Evolutionary conservation across 2,329 filamentous ascomycete genomes (phyloP).

Genomic region (Emmonsiellopsis sp.): DNA sequence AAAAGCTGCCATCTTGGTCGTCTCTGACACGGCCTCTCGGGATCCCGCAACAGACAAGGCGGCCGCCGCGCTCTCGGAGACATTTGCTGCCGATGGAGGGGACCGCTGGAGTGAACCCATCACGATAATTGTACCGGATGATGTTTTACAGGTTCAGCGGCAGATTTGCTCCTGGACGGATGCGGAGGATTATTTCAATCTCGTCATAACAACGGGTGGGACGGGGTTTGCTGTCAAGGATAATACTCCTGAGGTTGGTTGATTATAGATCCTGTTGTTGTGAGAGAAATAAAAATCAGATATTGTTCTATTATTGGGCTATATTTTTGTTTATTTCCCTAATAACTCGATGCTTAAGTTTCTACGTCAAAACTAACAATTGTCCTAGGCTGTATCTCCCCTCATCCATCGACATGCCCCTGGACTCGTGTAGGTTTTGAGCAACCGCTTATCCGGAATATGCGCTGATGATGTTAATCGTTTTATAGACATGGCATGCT

Average conservation of each 20-base stretch:
- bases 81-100: slow-evolving; percentile 57
- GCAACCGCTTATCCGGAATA: background rate
- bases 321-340: background rate
- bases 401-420: slow-evolving; percentile 78
- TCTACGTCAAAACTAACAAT: slow-evolving; percentile 4
- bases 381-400: slow-evolving; percentile 59
- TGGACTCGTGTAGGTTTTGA: slow-evolving; percentile 60
- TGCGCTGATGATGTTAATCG: slow-evolving; percentile 8
- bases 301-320: background rate
- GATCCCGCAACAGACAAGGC: slow-evolving; percentile 73
- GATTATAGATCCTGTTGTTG: slow-evolving; percentile 1
- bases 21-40: slow-evolving; percentile 80
- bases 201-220: slow-evolving; percentile 82
- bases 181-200: slow-evolving; percentile 50
- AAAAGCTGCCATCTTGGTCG: slow-evolving; percentile 67
- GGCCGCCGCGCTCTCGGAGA: slow-evolving; percentile 54
- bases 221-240: slow-evolving; percentile 86
- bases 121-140: slow-evolving; percentile 71
- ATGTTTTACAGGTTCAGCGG: slow-evolving; percentile 62
- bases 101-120: slow-evolving; percentile 62
- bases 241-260: slow-evolving; percentile 71
- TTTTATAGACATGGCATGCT: slow-evolving; percentile 74
- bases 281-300: slow-evolving; percentile 3
- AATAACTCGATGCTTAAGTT: slow-evolving; percentile 8
- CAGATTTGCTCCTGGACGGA: slow-evolving; percentile 68